Percentiles rank a stretch among this genome's conserved stretches.
Evolutionary conservation across 768 basidiomycete species (phyloP).

Genomic region (Glaciozyma martinii): DNA sequence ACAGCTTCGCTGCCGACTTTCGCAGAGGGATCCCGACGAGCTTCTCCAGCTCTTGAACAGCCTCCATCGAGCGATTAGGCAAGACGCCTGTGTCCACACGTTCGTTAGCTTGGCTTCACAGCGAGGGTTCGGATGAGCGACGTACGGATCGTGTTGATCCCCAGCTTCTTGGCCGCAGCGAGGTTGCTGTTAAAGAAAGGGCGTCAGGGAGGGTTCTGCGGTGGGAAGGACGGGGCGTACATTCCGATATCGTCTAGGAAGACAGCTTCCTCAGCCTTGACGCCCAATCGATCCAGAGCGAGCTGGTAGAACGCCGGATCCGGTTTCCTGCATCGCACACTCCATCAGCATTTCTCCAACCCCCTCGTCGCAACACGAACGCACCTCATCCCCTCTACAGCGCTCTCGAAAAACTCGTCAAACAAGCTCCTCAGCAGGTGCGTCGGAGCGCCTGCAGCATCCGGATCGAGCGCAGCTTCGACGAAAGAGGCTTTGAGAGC

Average conservation of each 20-base stretch:
- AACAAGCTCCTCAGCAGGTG: conserved; percentile 15
- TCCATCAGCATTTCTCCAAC: neutral
- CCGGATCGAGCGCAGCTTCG: neutral
- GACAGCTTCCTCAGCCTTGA: conserved; percentile 20
- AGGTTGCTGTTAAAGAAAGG: conserved; percentile 11
- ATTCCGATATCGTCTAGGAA: conserved; percentile 31
- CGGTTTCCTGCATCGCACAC: conserved; percentile 15
- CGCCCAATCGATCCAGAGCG: conserved; percentile 16
- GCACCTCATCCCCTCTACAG: conserved; percentile 19
- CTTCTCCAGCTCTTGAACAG: conserved; percentile 12
- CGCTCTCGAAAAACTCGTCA: conserved; percentile 27
- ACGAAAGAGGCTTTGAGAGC: neutral
- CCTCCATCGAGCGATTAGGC: conserved; percentile 7
- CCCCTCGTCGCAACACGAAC: neutral
- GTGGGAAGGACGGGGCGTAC: neutral
- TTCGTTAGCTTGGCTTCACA: neutral
- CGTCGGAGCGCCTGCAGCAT: conserved; percentile 7
- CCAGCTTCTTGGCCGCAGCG: conserved; percentile 12
- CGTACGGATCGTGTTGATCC: conserved; percentile 26
- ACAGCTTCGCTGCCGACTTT: conserved; percentile 8
- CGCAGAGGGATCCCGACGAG: conserved; percentile 1
- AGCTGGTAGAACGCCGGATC: conserved; percentile 23
- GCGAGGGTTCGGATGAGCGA: neutral
- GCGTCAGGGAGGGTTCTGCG: neutral
- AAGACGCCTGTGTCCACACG: neutral